Conservation (phyloP, 768 basidiomycete species). For the Leccinum rimulosum region DNA sequence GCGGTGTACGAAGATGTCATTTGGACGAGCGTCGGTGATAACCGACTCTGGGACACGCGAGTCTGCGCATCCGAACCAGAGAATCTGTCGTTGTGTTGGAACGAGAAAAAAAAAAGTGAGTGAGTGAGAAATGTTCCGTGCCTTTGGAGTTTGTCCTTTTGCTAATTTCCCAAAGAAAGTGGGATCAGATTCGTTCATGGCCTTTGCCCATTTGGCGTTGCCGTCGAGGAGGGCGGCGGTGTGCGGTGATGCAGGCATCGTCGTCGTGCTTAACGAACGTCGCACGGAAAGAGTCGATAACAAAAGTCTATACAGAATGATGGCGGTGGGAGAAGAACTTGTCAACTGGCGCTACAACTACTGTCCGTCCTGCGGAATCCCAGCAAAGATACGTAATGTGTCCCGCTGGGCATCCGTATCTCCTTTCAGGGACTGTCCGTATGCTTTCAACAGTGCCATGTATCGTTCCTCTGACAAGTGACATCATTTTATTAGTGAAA, state of each 20-base stretch:
- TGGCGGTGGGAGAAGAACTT: not conserved
- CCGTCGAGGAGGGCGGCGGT: slow-evolving; percentile 37
- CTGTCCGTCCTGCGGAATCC: slow-evolving; percentile 30
- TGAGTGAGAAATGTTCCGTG: slow-evolving; percentile 14
- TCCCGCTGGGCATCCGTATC: slow-evolving; percentile 41
- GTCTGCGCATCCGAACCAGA: slow-evolving; percentile 86
- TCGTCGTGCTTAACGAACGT: not conserved
- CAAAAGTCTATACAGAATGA: not conserved
- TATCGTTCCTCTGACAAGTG: slow-evolving; percentile 40
- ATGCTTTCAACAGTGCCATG: slow-evolving; percentile 36
- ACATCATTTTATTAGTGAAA: not conserved
- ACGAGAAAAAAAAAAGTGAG: too few relatives aligned
- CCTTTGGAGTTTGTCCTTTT: slow-evolving; percentile 68
- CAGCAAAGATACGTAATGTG: slow-evolving; percentile 36
- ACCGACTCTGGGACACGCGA: slow-evolving; percentile 86
- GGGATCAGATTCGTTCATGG: slow-evolving; percentile 53
- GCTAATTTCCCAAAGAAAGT: slow-evolving; percentile 61
- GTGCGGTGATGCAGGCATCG: slow-evolving; percentile 8
- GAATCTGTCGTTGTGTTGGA: slow-evolving; percentile 41
- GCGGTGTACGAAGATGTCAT: slow-evolving; percentile 85
- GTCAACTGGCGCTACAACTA: not conserved
- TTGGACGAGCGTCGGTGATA: slow-evolving; percentile 69
- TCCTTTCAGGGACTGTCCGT: slow-evolving; percentile 34
- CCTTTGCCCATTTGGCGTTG: slow-evolving; percentile 71
- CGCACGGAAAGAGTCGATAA: not conserved